phyloP scores from a whole-genome alignment of 2,329 filamentous ascomycete genomes.

The Apiospora pterosperma region DNA sequence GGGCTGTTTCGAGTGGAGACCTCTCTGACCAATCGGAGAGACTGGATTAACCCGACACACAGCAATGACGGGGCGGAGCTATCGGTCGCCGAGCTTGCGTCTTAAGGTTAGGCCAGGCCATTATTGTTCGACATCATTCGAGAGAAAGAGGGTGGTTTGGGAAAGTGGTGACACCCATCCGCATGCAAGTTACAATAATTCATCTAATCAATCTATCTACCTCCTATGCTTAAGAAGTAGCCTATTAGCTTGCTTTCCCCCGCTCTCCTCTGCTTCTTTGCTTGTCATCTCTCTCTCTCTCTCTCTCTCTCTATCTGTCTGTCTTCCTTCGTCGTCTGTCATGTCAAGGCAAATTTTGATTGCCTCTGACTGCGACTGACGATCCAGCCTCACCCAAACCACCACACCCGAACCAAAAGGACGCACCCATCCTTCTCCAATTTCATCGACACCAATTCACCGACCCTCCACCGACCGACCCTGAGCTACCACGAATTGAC shows the following conservation, averaged over 20 bases:
- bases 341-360: constrained; percentile 2
- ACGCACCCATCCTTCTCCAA: not conserved
- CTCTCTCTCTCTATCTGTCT: not conserved
- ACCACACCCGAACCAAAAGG: not conserved
- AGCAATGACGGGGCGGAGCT: not conserved
- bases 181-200: not conserved
- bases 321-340: not conserved
- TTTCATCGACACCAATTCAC: not conserved
- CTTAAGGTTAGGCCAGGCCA: too few relatives aligned
- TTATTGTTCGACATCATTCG: constrained; percentile 2
- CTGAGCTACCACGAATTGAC: not conserved
- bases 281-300: not conserved
- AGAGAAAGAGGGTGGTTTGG: not conserved
- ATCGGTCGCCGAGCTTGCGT: not conserved
- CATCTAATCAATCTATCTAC: too few relatives aligned
- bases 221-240: too few relatives aligned
- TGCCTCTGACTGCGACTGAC: not conserved
- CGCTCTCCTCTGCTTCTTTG: not conserved
- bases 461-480: not conserved
- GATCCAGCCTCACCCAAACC: not conserved
- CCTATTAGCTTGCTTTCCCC: not conserved
- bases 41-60: not conserved
- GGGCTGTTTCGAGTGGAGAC: not conserved
- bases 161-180: not conserved
- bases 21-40: not conserved